Percentiles rank a stretch among this genome's conserved stretches.
phyloP scores from a whole-genome alignment of 208 protist genomes.

The Trypanosoma lewisi region DNA sequence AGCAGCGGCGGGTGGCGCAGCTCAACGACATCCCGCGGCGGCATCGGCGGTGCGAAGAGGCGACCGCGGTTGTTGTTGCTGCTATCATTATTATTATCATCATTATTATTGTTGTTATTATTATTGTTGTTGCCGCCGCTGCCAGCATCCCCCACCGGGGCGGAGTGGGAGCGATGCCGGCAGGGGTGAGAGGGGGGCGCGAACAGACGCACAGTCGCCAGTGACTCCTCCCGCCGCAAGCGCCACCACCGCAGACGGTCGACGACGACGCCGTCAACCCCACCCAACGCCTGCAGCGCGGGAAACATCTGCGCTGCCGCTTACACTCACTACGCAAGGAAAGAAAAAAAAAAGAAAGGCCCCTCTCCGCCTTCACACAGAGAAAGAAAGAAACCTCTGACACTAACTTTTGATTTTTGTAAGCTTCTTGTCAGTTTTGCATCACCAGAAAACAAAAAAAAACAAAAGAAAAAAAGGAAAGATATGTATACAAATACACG shows the following conservation, averaged over 20 bases:
- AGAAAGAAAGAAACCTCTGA: not conserved
- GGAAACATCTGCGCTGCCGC: slow-evolving; percentile 8
- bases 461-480: no score
- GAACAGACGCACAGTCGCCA: not conserved
- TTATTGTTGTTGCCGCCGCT: no score
- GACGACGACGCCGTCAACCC: slow-evolving; percentile 29
- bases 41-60: not conserved
- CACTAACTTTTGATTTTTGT: no score
- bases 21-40: slow-evolving; percentile 31
- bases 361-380: not conserved
- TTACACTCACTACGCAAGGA: slow-evolving; percentile 6
- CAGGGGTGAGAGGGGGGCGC: no score
- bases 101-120: not conserved
- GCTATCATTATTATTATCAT: not conserved
- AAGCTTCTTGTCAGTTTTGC: no score
- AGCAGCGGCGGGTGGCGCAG: slow-evolving; percentile 60
- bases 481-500: no score
- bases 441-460: no score
- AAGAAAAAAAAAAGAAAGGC: slow-evolving; percentile 22
- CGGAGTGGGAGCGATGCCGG: no score
- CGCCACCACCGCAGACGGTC: slow-evolving; percentile 81
- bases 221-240: slow-evolving; percentile 23
- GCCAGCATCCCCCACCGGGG: no score
- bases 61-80: not conserved
- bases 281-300: not conserved